Evolutionary conservation across 495 filamentous ascomycete species (phyloP).

Genomic region (Xylaria bambusicola): DNA sequence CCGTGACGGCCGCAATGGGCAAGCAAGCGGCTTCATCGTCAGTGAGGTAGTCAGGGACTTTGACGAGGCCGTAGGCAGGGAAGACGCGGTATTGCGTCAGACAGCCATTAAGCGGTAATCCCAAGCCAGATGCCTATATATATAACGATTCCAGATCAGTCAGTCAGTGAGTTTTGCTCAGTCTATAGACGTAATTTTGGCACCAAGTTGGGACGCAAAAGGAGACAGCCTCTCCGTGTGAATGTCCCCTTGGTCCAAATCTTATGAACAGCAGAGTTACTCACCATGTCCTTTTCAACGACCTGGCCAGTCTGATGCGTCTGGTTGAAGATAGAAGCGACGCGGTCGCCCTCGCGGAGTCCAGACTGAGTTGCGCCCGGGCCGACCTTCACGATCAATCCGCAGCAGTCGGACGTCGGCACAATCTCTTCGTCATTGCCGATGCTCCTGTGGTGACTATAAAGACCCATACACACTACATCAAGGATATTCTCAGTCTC

Average conservation of each 20-base stretch:
- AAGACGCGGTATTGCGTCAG: conserved; percentile 49
- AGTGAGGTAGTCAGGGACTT: conserved; percentile 40
- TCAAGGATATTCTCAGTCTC: background rate
- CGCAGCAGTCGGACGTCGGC: conserved; percentile 49
- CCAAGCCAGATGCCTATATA: conserved; percentile 35
- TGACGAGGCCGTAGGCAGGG: conserved; percentile 37
- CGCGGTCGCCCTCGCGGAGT: conserved; percentile 43
- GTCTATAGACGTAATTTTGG: too few species aligned
- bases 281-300: conserved; percentile 30
- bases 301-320: conserved; percentile 45
- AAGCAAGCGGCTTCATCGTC: conserved; percentile 45
- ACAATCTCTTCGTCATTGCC: conserved; percentile 33
- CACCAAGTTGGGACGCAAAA: too few species aligned
- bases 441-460: conserved; percentile 54
- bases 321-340: conserved; percentile 46
- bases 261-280: too few species aligned
- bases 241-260: too few species aligned
- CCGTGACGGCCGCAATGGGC: conserved; percentile 48
- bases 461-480: conserved; percentile 57
- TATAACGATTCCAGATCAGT: too few species aligned
- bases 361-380: conserved; percentile 3
- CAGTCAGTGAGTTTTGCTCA: too few species aligned
- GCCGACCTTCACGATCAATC: conserved; percentile 37
- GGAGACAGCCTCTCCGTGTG: too few species aligned
- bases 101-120: conserved; percentile 40